Percentiles rank a stretch among this genome's conserved stretches.
Conservation (phyloP, 2,329 filamentous ascomycete genomes). For the Fusarium beomiforme region DNA sequence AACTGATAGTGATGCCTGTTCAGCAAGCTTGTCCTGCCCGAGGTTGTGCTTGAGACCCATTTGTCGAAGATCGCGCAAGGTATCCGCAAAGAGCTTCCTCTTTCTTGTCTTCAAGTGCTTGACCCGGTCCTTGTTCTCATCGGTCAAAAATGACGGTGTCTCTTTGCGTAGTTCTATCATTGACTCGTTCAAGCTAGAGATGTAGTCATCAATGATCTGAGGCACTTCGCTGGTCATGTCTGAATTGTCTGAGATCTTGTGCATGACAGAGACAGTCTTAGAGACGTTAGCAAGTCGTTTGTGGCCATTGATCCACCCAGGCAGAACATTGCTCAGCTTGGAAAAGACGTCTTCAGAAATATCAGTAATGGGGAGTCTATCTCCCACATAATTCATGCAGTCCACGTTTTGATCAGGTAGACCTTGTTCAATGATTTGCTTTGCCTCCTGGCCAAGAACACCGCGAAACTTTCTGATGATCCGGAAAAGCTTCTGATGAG, state of each 20-base stretch:
- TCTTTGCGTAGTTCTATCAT: constrained; percentile 82
- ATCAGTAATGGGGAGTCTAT: not conserved
- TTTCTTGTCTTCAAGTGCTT: constrained; percentile 94
- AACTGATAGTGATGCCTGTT: constrained; percentile 75
- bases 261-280: constrained; percentile 80
- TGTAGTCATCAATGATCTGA: constrained; percentile 71
- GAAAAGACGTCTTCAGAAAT: constrained; percentile 29
- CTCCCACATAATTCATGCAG: not conserved
- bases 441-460: constrained; percentile 80
- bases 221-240: constrained; percentile 64
- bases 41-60: constrained; percentile 94
- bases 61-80: constrained; percentile 79
- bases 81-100: constrained; percentile 89
- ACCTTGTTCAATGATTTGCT: constrained; percentile 68
- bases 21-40: constrained; percentile 74
- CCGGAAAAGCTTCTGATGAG: constrained; percentile 91
- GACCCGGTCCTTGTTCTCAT: constrained; percentile 85
- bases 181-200: constrained; percentile 72
- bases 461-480: constrained; percentile 89
- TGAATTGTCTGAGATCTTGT: constrained; percentile 65
- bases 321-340: constrained; percentile 42
- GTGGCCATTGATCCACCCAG: constrained; percentile 58
- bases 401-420: constrained; percentile 61
- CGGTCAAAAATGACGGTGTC: constrained; percentile 81
- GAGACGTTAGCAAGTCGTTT: constrained; percentile 76